Base-by-base conservation (phyloP, 1,139 yeast genomes). In the Taphrina sp. region DNA sequence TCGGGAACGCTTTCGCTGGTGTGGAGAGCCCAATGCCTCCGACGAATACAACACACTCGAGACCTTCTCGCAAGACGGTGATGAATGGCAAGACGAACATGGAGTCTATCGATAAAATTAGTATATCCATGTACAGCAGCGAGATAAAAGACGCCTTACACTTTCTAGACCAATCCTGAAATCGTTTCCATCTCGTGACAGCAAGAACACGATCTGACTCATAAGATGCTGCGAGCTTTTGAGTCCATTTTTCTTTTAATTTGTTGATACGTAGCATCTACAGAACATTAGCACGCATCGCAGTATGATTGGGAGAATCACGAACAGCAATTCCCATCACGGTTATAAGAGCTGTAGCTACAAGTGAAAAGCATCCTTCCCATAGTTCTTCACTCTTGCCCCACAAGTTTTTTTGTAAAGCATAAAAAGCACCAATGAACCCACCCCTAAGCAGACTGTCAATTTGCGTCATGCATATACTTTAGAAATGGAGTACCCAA, bases 161-260 rank as follows among this genome's bases (percentile, higher is more conserved):
- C 26, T 43, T 43, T 12, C 47, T 36, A 8, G 47, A 31, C 38
- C 37, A 43, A n/a, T 29, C 47, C 28, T 17, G 19, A 23, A 33
- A 19, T 22, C 19, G 19, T n/a, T 17, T 19, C 47, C 47, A 43
- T 8, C 38, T 24, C 12, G 34, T 26, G 3, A 19, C 14, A 5
- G 22, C 5, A n/a, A n/a, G n/a, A n/a, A n/a, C n/a, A 7, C 31
- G 31, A 16, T 26, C 10, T 2, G 24, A 19, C 26, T 64, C 67
- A 28, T 84, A 76, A 37, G 94, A 85, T 61, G 78, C 79, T 16
- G 96, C 95, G 65, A 90, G 77, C 73, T 90, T 90, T 62, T 87
- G 76, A 74, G 95, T 82, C 88, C 95, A 90, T 72, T 89, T 90
- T 65, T 82, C 92, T 70, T 86, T 83, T 82, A 90, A 78, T 73